Percentiles rank a stretch among this genome's conserved stretches.
Conservation (phyloP, 1,139 yeast species). For the Suhomyces terraborum region DNA sequence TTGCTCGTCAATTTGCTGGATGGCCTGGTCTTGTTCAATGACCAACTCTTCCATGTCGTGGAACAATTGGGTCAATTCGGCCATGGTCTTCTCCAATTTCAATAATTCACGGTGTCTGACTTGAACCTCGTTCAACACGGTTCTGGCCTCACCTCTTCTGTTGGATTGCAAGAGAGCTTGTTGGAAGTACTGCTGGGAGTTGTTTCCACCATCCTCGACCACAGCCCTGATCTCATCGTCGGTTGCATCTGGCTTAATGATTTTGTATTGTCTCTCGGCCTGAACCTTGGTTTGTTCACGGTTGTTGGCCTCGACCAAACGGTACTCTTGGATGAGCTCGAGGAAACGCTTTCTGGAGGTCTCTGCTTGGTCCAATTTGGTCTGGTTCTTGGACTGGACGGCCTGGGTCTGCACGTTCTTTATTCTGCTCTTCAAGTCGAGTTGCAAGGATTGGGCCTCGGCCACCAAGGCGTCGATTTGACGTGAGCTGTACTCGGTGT, state of each 20-base stretch:
- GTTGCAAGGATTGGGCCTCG: conserved; percentile 80
- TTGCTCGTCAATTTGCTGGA: conserved; percentile 80
- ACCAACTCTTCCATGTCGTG: conserved; percentile 96
- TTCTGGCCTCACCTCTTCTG: conserved; percentile 95
- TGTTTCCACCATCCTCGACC: conserved; percentile 59
- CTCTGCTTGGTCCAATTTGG: conserved; percentile 89
- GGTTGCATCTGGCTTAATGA: conserved; percentile 91
- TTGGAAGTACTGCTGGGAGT: conserved; percentile 89
- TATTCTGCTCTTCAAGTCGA: conserved; percentile 71
- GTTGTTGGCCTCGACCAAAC: conserved; percentile 84
- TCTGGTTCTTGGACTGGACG: conserved; percentile 68
- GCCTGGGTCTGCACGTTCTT: conserved; percentile 68
- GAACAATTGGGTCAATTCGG: conserved; percentile 91
- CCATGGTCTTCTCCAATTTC: conserved; percentile 93
- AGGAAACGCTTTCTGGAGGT: conserved; percentile 84
- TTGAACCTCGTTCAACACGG: conserved; percentile 94
- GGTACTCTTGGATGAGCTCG: conserved; percentile 81
- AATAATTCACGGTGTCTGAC: conserved; percentile 93
- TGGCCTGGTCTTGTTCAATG: conserved; percentile 90
- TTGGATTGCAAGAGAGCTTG: conserved; percentile 90
- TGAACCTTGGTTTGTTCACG: conserved; percentile 82
- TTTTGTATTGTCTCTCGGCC: conserved; percentile 90
- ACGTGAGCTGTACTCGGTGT: conserved; percentile 66
- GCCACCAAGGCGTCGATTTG: conserved; percentile 77
- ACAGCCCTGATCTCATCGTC: conserved; percentile 83